A percentile compares a stretch with the other conserved stretches of the same genome.
These are phyloP conservation scores for Cymbopogon flexuosus DNA, from an alignment of 202 grass and related monocot genomes.

Conservation along the genomic window DNA sequence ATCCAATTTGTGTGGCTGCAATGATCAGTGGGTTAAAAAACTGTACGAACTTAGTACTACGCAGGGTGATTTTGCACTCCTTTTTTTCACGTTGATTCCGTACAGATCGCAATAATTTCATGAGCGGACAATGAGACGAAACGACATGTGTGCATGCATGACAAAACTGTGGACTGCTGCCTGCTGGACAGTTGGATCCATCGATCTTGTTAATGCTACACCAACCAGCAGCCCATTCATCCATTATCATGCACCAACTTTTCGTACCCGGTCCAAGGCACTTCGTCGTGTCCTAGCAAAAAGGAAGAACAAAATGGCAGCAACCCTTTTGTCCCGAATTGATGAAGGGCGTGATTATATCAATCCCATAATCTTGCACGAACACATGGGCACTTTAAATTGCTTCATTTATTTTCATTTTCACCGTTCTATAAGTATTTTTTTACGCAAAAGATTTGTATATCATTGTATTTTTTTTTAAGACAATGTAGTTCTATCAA, in stretches of 20 bases:
- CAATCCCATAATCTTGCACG: neutral
- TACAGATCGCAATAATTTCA: conserved; percentile 6
- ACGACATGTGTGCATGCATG: neutral
- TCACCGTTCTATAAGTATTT: neutral
- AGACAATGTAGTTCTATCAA: too few relatives aligned
- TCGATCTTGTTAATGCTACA: neutral
- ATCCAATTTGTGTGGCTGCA: neutral
- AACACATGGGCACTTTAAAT: neutral
- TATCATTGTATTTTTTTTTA: too few relatives aligned
- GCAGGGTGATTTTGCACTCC: neutral
- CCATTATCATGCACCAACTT: neutral
- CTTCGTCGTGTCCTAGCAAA: neutral
- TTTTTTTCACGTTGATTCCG: neutral
- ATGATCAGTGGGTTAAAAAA: neutral
- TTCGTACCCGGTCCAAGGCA: neutral
- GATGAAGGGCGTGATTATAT: neutral
- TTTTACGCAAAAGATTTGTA: too few relatives aligned
- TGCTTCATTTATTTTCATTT: neutral
- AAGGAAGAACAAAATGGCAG: neutral
- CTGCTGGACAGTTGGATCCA: neutral
- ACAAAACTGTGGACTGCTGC: neutral
- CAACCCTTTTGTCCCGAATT: too few relatives aligned
- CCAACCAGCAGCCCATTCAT: neutral
- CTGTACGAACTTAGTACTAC: neutral
- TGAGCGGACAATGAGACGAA: neutral